Conservation (phyloP, 345 rosid genomes). For the Populus simonii region DNA sequence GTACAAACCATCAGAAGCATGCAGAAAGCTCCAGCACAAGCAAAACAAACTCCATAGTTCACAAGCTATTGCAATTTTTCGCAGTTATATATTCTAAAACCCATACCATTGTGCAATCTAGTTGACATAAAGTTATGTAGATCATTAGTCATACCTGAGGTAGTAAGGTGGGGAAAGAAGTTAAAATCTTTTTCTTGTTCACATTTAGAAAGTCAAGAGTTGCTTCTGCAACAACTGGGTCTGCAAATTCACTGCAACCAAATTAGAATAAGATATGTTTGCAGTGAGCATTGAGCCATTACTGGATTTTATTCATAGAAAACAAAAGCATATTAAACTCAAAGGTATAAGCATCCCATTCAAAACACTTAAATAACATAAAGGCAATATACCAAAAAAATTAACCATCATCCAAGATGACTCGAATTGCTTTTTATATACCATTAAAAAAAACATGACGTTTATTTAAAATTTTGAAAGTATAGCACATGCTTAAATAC, state of each 20-base stretch:
- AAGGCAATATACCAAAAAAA: neutral
- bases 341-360: neutral
- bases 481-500: too few relatives aligned
- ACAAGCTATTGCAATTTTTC: neutral
- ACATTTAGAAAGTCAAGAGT: constrained; percentile 72
- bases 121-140: neutral
- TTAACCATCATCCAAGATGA: neutral
- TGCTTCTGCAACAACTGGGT: constrained; percentile 82
- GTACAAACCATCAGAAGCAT: neutral
- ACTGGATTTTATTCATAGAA: neutral
- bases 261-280: constrained; percentile 30
- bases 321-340: constrained; percentile 4
- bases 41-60: neutral
- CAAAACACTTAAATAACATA: neutral
- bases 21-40: neutral
- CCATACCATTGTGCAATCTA: neutral
- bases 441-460: too few relatives aligned
- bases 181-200: constrained; percentile 63
- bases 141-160: constrained; percentile 59
- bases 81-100: neutral
- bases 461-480: too few relatives aligned
- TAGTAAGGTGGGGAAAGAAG: constrained; percentile 65
- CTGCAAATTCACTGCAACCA: constrained; percentile 85
- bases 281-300: constrained; percentile 1
- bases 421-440: neutral